These are phyloP conservation scores for Arabis hirsuta DNA, from an alignment of 345 rosid species.

Conservation along the genomic window DNA sequence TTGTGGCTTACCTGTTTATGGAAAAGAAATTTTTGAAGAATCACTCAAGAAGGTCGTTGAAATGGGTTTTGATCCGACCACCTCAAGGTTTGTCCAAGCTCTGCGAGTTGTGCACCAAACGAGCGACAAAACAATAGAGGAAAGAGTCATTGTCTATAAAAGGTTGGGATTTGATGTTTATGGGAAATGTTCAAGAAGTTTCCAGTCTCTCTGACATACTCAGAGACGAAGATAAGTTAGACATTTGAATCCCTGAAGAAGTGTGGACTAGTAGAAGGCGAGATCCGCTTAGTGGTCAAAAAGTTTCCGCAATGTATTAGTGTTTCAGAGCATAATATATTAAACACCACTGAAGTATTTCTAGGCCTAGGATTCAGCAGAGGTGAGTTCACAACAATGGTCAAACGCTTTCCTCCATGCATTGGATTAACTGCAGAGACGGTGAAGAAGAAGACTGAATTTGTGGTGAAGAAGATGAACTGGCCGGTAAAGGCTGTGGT, in stretches of 20 bases:
- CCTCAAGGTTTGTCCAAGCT: neutral
- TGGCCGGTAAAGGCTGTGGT: slow-evolving; percentile 11
- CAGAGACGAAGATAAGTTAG: slow-evolving; percentile 22
- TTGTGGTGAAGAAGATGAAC: slow-evolving; percentile 11
- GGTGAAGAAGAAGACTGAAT: slow-evolving; percentile 22
- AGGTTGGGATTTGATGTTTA: neutral
- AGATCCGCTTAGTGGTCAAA: neutral
- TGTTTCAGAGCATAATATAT: slow-evolving; percentile 16
- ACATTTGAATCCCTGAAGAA: neutral
- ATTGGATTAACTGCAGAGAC: neutral
- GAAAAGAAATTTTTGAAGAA: slow-evolving; percentile 6
- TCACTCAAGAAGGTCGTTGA: slow-evolving; percentile 23
- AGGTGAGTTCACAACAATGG: too few relatives aligned
- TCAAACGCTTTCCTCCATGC: neutral
- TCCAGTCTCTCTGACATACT: neutral
- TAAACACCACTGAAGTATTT: too few relatives aligned
- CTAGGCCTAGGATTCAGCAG: too few relatives aligned
- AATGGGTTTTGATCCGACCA: slow-evolving; percentile 24
- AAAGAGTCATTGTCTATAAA: neutral
- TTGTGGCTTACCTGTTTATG: neutral
- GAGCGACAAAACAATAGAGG: neutral
- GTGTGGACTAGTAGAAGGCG: slow-evolving; percentile 23
- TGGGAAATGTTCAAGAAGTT: slow-evolving; percentile 10
- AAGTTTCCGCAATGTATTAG: slow-evolving; percentile 2
- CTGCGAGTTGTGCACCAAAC: neutral